Conservation (phyloP, 2,329 filamentous ascomycete species). For the Pestalotiopsis sp. region DNA sequence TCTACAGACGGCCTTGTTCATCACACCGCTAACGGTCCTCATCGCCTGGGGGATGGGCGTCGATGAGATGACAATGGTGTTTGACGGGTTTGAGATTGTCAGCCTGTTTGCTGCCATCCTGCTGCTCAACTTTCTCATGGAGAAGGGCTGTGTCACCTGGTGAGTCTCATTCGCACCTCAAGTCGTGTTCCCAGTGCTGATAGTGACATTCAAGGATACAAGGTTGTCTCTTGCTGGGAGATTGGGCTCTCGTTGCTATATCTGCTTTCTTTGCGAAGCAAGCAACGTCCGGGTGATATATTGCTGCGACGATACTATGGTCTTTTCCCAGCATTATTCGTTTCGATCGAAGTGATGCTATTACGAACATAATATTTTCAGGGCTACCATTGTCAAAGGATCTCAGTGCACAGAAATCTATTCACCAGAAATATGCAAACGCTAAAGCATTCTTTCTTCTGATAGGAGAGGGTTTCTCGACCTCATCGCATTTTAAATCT, state of each 20-base stretch:
- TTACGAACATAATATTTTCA: too few species aligned
- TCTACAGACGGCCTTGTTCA: constrained; percentile 4
- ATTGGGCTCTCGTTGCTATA: not conserved
- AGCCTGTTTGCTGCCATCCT: constrained; percentile 4
- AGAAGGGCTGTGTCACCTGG: not conserved
- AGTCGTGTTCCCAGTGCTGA: not conserved
- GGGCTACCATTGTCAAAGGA: too few species aligned
- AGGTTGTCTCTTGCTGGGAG: not conserved
- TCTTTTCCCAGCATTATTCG: not conserved
- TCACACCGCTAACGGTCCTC: not conserved
- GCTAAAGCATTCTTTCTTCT: too few species aligned
- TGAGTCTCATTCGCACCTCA: not conserved
- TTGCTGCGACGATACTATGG: not conserved
- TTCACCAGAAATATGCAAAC: too few species aligned
- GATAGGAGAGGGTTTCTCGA: not conserved
- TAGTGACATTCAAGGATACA: not conserved
- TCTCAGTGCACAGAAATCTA: too few species aligned
- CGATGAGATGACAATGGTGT: not conserved
- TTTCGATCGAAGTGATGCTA: too few species aligned
- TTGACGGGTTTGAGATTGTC: constrained; percentile 8
- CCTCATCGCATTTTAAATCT: not conserved
- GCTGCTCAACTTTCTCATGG: constrained; percentile 4
- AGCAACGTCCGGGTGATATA: not conserved
- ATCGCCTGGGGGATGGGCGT: constrained; percentile 5
- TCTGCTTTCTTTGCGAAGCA: not conserved